phyloP scores from a whole-genome alignment of 257 asterid species.

The Solanum arcanum region DNA sequence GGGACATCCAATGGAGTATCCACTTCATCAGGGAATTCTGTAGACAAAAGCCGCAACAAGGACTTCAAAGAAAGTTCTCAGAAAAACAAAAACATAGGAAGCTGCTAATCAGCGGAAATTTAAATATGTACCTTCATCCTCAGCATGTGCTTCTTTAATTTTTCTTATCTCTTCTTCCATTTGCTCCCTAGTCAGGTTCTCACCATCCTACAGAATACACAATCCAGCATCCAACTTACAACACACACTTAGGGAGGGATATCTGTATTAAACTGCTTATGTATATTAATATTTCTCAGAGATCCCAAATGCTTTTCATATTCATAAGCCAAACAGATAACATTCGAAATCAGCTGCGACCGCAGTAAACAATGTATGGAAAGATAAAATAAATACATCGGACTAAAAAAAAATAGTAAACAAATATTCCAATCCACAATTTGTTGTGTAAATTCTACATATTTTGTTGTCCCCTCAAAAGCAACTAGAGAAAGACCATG shows the following conservation, averaged over 20 bases:
- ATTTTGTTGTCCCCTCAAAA: neutral
- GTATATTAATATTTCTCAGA: neutral
- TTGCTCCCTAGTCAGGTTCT: slow-evolving; percentile 75
- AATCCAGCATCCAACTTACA: neutral
- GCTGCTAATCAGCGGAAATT: neutral
- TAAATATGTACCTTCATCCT: slow-evolving; percentile 75
- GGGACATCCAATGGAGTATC: slow-evolving; percentile 83
- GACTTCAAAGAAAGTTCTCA: neutral
- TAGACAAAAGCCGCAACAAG: slow-evolving; percentile 1
- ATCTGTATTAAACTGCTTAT: neutral
- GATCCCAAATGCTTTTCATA: neutral
- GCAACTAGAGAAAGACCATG: neutral
- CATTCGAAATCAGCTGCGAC: neutral
- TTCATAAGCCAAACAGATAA: neutral
- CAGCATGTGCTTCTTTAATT: slow-evolving; percentile 86
- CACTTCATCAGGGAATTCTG: slow-evolving; percentile 98
- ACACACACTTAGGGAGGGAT: neutral
- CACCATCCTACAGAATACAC: slow-evolving; percentile 54
- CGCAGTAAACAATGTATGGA: neutral
- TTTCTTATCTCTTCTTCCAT: slow-evolving; percentile 72
- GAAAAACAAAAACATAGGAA: neutral
- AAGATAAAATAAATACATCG: neutral
- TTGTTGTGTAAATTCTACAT: neutral
- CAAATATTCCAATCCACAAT: neutral
- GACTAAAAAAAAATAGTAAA: neutral